phyloP scores from a whole-genome alignment of 768 basidiomycete genomes.

The Leccinum arenicola region DNA sequence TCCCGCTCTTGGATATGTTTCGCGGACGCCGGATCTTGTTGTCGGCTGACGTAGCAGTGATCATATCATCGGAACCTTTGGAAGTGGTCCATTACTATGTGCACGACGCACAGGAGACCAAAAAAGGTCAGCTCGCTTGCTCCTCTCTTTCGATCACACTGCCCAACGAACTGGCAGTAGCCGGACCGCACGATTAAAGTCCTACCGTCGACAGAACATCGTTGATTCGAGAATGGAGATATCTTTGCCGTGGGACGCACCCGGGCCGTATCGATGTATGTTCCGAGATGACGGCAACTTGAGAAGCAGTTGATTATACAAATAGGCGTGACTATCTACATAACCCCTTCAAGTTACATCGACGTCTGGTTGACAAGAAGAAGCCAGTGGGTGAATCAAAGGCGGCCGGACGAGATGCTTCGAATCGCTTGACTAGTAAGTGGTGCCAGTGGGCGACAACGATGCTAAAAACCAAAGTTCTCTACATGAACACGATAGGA shows the following conservation, averaged over 20 bases:
- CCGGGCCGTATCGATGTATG: constrained; percentile 14
- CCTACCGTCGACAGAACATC: constrained; percentile 10
- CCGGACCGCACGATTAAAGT: too few species aligned
- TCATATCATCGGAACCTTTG: constrained; percentile 23
- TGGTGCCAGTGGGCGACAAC: not conserved
- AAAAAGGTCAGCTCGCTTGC: constrained; percentile 18
- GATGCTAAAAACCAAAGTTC: not conserved
- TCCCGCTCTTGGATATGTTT: constrained; percentile 16
- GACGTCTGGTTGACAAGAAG: constrained; percentile 24
- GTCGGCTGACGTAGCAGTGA: not conserved
- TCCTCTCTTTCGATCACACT: too few species aligned
- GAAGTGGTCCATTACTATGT: constrained; percentile 23
- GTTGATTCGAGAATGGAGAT: constrained; percentile 21
- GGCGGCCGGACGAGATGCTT: constrained; percentile 15
- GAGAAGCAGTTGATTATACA: constrained; percentile 17
- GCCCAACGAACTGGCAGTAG: too few species aligned
- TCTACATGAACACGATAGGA: constrained; percentile 29
- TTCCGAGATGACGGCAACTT: constrained; percentile 30
- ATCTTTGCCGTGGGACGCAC: constrained; percentile 25
- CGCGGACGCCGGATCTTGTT: not conserved
- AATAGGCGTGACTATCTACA: constrained; percentile 16
- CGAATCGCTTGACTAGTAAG: not conserved
- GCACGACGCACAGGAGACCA: constrained; percentile 29
- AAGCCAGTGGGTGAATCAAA: constrained; percentile 15
- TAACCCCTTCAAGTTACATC: constrained; percentile 16